Evolutionary conservation across 1,139 yeast species (phyloP).

Genomic region (Kodamaea sp.): DNA sequence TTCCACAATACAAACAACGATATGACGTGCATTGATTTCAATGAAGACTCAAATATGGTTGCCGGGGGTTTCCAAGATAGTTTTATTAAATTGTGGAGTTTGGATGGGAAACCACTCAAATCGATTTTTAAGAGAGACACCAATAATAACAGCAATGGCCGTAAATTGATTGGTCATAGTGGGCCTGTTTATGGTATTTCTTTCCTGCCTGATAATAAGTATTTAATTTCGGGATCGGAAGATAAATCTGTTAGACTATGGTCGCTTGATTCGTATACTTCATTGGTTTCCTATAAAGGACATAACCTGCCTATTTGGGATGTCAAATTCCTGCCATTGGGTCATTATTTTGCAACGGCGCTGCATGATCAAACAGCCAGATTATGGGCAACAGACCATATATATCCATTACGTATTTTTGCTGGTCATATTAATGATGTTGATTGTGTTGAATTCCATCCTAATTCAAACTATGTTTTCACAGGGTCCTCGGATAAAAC

Average conservation of each 20-base stretch:
- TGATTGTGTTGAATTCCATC: slow-evolving; percentile 93
- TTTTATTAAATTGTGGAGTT: slow-evolving; percentile 84
- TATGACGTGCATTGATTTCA: slow-evolving; percentile 78
- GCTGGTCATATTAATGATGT: slow-evolving; percentile 98
- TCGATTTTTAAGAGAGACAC: slow-evolving; percentile 63
- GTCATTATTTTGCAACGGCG: slow-evolving; percentile 96
- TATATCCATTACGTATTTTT: slow-evolving; percentile 89
- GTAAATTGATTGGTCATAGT: slow-evolving; percentile 85
- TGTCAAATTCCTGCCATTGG: slow-evolving; percentile 88
- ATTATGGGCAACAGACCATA: slow-evolving; percentile 97
- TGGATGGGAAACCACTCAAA: slow-evolving; percentile 81
- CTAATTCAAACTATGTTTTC: slow-evolving; percentile 88
- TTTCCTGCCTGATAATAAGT: slow-evolving; percentile 86
- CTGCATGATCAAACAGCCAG: slow-evolving; percentile 98
- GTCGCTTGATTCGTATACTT: slow-evolving; percentile 89
- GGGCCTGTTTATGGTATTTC: slow-evolving; percentile 91
- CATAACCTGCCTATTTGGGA: slow-evolving; percentile 98
- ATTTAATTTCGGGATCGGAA: slow-evolving; percentile 78
- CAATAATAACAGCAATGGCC: slow-evolving; percentile 43
- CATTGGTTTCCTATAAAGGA: slow-evolving; percentile 91
- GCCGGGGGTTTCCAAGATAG: slow-evolving; percentile 96
- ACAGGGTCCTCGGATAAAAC: slow-evolving; percentile 96
- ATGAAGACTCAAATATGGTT: slow-evolving; percentile 78
- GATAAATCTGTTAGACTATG: slow-evolving; percentile 91
- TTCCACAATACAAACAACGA: slow-evolving; percentile 93